phyloP scores from a whole-genome alignment of 371 early-diverging fungal genomes.

The Coemansia linderi region DNA sequence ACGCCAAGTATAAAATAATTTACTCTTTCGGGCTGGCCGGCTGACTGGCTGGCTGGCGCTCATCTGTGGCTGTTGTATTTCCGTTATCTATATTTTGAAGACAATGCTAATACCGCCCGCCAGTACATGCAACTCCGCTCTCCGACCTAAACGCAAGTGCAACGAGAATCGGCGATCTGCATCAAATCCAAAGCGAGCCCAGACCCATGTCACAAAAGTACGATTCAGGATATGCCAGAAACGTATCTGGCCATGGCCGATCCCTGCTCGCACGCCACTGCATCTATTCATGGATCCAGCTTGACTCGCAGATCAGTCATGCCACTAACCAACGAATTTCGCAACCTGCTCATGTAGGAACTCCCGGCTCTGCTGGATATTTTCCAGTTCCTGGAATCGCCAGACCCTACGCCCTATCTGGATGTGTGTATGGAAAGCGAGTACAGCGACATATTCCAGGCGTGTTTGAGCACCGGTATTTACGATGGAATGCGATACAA shows the following conservation, averaged over 20 bases:
- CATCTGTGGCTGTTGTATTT: not conserved
- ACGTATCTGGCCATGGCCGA: not conserved
- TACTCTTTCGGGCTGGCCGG: not conserved
- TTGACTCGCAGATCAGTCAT: not conserved
- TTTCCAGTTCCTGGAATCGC: conserved; percentile 44
- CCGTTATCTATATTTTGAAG: not conserved
- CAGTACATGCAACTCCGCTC: not conserved
- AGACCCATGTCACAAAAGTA: not conserved
- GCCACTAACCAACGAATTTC: not conserved
- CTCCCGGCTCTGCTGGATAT: conserved; percentile 40
- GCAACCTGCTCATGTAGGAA: conserved; percentile 9
- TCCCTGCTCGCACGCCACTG: not conserved
- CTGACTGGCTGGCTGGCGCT: not conserved
- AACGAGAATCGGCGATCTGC: not conserved
- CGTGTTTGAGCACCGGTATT: conserved; percentile 12
- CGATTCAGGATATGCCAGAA: not conserved
- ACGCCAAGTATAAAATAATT: not conserved
- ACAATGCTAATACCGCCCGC: conserved; percentile 5
- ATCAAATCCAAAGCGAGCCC: conserved; percentile 1
- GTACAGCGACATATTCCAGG: conserved; percentile 41
- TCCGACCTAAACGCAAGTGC: not conserved
- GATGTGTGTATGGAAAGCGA: conserved; percentile 29
- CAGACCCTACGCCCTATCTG: conserved; percentile 33
- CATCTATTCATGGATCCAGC: not conserved
- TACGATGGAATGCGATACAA: conserved; percentile 63